These are phyloP conservation scores for Phytophthora pistaciae DNA, from an alignment of 352 stramenopile genomes.

Conservation along the genomic window DNA sequence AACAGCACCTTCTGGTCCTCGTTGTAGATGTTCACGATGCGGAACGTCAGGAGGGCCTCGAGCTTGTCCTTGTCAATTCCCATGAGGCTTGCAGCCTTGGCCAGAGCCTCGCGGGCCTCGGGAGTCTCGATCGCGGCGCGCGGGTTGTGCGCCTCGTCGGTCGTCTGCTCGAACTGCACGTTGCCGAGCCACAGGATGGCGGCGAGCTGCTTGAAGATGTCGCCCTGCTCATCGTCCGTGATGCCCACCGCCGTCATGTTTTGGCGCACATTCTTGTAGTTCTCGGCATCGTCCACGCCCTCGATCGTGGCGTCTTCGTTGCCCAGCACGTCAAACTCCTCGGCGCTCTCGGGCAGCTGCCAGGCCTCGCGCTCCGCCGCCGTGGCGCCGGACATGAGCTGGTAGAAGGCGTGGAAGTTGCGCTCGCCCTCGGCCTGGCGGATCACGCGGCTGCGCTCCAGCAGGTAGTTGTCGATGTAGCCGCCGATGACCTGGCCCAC, in stretches of 20 bases:
- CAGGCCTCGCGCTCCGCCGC: slow-evolving; percentile 59
- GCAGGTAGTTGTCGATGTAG: slow-evolving; percentile 91
- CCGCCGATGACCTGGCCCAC: slow-evolving; percentile 83
- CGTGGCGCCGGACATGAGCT: slow-evolving; percentile 83
- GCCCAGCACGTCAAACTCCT: slow-evolving; percentile 76
- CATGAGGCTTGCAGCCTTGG: slow-evolving; percentile 66
- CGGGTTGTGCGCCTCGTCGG: slow-evolving; percentile 81
- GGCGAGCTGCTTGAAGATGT: slow-evolving; percentile 83
- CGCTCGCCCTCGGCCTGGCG: slow-evolving; percentile 88
- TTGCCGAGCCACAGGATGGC: slow-evolving; percentile 89
- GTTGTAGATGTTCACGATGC: slow-evolving; percentile 82
- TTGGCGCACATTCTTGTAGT: slow-evolving; percentile 65
- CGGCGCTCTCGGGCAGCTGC: slow-evolving; percentile 54
- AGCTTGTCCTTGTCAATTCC: slow-evolving; percentile 71
- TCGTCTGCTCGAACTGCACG: slow-evolving; percentile 80
- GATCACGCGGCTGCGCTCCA: slow-evolving; percentile 93
- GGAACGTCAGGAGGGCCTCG: slow-evolving; percentile 79
- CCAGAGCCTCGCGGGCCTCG: slow-evolving; percentile 58
- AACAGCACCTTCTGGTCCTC: slow-evolving; percentile 85
- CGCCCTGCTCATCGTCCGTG: slow-evolving; percentile 68
- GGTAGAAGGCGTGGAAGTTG: slow-evolving; percentile 96
- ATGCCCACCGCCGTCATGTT: slow-evolving; percentile 83
- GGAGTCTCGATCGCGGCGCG: slow-evolving; percentile 69
- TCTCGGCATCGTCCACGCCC: slow-evolving; percentile 77
- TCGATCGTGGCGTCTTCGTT: slow-evolving; percentile 78